These are phyloP conservation scores for Leishmania gerbilli DNA, from an alignment of 208 protist species.

Conservation along the genomic window DNA sequence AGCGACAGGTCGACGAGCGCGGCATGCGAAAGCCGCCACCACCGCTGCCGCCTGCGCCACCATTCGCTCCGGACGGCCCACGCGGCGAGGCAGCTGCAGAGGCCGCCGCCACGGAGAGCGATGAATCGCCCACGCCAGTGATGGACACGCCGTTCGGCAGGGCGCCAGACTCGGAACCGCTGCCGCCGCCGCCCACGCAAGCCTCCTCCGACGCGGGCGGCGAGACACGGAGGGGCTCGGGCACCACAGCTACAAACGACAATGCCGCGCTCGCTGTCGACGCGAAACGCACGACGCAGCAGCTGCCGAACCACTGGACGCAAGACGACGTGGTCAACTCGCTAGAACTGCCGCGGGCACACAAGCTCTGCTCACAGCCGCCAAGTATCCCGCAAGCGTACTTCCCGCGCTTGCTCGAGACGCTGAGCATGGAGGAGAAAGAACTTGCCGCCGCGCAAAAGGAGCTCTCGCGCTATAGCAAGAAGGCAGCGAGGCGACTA, in stretches of 20 bases:
- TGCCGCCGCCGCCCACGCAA: not conserved
- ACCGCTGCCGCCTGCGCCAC: not conserved
- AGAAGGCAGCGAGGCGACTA: too few relatives aligned
- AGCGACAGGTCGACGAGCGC: slow-evolving; percentile 7
- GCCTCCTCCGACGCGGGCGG: not conserved
- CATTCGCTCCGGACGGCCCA: not conserved
- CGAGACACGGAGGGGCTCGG: not conserved
- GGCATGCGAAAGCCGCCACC: slow-evolving; percentile 18
- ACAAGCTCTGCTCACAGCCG: not conserved
- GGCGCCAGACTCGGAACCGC: not conserved
- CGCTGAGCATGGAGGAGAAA: not conserved
- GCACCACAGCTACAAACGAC: not conserved
- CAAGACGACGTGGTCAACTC: not conserved
- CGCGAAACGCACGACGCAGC: not conserved
- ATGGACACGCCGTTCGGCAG: not conserved
- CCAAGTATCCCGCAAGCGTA: slow-evolving; percentile 11
- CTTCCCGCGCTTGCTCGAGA: slow-evolving; percentile 9
- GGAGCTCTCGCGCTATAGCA: not conserved
- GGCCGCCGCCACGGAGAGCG: not conserved
- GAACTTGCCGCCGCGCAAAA: slow-evolving; percentile 4
- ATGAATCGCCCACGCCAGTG: not conserved
- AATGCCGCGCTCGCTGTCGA: not conserved
- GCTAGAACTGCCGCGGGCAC: not conserved
- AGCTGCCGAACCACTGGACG: not conserved
- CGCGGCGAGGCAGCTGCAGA: not conserved